Conservation (phyloP, 352 stramenopile species). For the Pythium volutum region DNA sequence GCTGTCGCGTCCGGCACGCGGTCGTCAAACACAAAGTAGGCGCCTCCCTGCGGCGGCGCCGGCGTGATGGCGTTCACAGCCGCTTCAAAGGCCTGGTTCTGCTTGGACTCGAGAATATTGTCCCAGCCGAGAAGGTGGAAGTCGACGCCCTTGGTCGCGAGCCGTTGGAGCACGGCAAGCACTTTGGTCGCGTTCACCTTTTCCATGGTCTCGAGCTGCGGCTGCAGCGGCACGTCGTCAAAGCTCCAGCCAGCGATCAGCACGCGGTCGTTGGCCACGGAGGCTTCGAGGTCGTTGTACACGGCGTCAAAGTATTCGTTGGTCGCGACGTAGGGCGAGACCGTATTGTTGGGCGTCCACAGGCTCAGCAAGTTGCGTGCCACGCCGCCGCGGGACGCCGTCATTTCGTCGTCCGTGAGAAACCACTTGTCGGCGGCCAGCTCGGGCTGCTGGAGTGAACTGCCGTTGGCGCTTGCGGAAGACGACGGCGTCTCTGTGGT, state of each 20-base stretch:
- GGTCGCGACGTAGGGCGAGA: conserved; percentile 37
- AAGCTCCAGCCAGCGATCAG: conserved; percentile 63
- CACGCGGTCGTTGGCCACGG: conserved; percentile 33
- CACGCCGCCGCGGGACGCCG: conserved; percentile 41
- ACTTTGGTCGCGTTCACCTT: conserved; percentile 29
- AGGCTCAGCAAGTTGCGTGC: conserved; percentile 40
- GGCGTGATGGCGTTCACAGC: conserved; percentile 33
- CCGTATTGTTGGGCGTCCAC: conserved; percentile 46
- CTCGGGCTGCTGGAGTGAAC: conserved; percentile 33
- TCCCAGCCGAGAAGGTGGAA: conserved; percentile 60
- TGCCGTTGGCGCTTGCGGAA: conserved; percentile 13
- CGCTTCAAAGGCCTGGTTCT: conserved; percentile 59
- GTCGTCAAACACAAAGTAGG: conserved; percentile 61
- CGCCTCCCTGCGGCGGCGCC: conserved; percentile 26
- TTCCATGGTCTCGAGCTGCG: conserved; percentile 20
- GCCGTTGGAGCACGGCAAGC: conserved; percentile 17
- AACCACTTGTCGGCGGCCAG: conserved; percentile 39
- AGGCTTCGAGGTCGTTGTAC: conserved; percentile 40
- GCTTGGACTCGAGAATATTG: conserved; percentile 53
- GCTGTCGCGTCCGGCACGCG: conserved; percentile 27
- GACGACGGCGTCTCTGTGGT: not conserved
- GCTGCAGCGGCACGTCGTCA: conserved; percentile 58
- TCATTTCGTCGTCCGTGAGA: conserved; percentile 55
- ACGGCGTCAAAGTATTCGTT: conserved; percentile 51
- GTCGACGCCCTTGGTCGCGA: conserved; percentile 36